Base-by-base conservation (phyloP, 139 green algal species). In the Raphidocelis subcapitata region DNA sequence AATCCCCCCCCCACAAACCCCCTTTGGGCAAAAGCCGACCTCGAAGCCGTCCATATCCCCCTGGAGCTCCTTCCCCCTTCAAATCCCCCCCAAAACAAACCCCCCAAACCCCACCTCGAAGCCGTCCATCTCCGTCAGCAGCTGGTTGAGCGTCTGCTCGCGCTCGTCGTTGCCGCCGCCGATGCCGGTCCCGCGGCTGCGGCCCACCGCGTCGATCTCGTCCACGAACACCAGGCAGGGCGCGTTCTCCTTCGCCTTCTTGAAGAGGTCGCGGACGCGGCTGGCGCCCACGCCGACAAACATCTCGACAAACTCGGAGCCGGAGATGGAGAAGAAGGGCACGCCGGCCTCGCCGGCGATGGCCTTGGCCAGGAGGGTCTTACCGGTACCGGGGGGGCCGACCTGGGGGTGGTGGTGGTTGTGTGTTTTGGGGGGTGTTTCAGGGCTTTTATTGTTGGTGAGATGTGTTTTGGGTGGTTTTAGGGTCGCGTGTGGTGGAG, bases 191-290 rank as follows among this genome's bases (percentile, higher is more conserved):
- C 96, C 96, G 65, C 96, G 91, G 67, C 95, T 91, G 54, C 96
- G 87, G 35, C 96, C 96, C 5, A 99, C 96, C 12, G 96, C 96
- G 75, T 99, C 96, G 76, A 99, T 99, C 87, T 99, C 96, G 86
- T 99, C 96, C 41, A 99, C 96, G 86, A 99, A 99, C 65, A 99
- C 86, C 81, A 99, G 97, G 92, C 96, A 99, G 32, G 96, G 96
- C 0, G 96, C 96, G 63, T 89, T 92, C 81, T 92, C 85, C 85
- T 91, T 91, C 62, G 85, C 84, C 89, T 98, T 98, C 81, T 95
- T 93, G 81, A 99, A 99, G 37, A 99, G 91, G 76, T 99, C 96
- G 26, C 96, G 81, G 62, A 99, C 94, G 59, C 96, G 90, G 23
- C 89, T 94, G 5, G 96, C 96, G 36, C 96, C 96, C 70, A 99